Evolutionary conservation across 2,329 filamentous ascomycete species (phyloP), one percentile per base, ranked within the genome.

Genomic region (Tolypocladium ovalisporum): DNA sequence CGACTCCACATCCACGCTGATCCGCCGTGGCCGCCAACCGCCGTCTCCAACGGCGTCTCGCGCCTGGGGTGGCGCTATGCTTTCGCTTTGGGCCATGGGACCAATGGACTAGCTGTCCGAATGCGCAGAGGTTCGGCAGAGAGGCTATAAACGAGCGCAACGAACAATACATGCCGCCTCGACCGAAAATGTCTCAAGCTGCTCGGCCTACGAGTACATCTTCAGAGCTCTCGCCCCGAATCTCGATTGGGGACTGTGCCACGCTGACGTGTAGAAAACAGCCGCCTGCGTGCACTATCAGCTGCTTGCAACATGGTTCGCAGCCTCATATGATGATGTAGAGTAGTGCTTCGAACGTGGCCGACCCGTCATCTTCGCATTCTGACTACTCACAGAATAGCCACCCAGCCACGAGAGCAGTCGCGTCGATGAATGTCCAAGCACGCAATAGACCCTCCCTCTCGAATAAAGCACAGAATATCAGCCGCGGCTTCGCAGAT

Each of bases 321-420:
- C 58, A 10, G 62, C 61, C 52, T 63, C 67, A 9, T 22, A 27
- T 7, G 42, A 24, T 10, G 44, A 32, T 17, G 24, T 24, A 29
- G 24, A 47, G 15, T 19, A 27, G 42, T 19, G 24, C 9, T 8
- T 47, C 6, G 24, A 22, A 15, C 44, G 27, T 24, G 13, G 42
- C 42, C 42, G 42, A 24, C 12, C 24, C 42, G 42, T 47, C 24
- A 27, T 2, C 42, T 47, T 4, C 9, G 47, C 27, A 9, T n/a
- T 51, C 27, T 34, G 17, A 19, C 47, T 34, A 27, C 47, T 29
- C 27, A 6, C 27, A 6, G 4, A 19, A 15, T 15, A 32, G 15
- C 17, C 27, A 12, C 17, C 17, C 15, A 19, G 17, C 47, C 27
- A 2, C 47, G 27, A 51, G 47, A n/a, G 17, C 47, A 19, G 9